Base-by-base conservation (phyloP, 805 yeast species). In the Metahyphopichia silvanorum region DNA sequence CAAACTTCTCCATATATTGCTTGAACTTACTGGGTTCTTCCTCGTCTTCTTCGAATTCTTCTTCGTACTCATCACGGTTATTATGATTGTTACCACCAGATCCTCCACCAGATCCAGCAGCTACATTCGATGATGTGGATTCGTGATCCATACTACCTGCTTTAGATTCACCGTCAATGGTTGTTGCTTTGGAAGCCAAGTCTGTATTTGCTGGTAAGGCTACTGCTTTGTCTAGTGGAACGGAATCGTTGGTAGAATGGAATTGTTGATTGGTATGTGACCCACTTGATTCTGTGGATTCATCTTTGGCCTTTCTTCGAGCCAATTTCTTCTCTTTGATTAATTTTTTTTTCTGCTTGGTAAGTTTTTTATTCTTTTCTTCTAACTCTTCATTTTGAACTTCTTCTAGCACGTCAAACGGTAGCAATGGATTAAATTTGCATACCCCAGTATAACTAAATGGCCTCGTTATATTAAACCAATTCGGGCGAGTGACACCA, bases 381-480 rank as follows among this genome's bases (percentile, higher is more conserved):
- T 43, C 57, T 20, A 47, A 39, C 6, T 60, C 67, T 6, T 60
- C 69, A 27, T 47, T 51, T 19, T 51, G 54, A 9, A 63, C 34
- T 23, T 63, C 61, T 17, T 66, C 71, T 1, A 62, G 37, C 5
- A 68, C 58, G 38, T 66, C 72, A 32, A 67, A 55, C 3, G 73
- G 71, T 6, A 64, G 30, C n/a, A 66, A 40, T 5, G 72, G 71
- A 34, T 66, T 67, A 11, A 67, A 40, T 11, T 34, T 3, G 11
- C 34, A 21, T 11, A 21, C 7, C 10, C 25, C 18, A 4, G 40
- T 17, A 6, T 13, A 3, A 9, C 12, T 16, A 27, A 34, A 26
- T 22, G 13, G n/a, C n/a, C 34, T 16, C 16, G 5, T n/a, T n/a
- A n/a, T n/a, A n/a, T n/a, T n/a, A n/a, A n/a, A n/a, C n/a, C n/a